Conservation (phyloP, 192 early-diverging fungal genomes). For the Backusella tarrabulga region DNA sequence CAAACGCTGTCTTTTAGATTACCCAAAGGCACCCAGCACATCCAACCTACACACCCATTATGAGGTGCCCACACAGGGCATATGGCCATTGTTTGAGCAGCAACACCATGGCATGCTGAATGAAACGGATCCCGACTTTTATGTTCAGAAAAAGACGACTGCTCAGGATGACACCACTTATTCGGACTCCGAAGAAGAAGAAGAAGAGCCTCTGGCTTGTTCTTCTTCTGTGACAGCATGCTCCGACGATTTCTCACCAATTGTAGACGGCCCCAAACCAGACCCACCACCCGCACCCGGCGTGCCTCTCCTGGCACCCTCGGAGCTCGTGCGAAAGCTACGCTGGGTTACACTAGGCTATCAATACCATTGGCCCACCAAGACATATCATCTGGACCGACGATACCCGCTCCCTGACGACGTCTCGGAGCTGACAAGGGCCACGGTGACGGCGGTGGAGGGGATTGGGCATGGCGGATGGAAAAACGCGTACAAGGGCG, state of each 20-base stretch:
- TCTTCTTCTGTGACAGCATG: not conserved
- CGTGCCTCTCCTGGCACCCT: conserved; percentile 29
- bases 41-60: conserved; percentile 92
- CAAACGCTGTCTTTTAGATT: conserved; percentile 73
- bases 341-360: conserved; percentile 78
- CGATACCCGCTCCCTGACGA: conserved; percentile 65
- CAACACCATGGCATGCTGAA: conserved; percentile 22
- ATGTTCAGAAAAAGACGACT: conserved; percentile 21
- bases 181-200: not conserved
- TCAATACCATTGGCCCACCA: conserved; percentile 83
- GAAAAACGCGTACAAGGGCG: conserved; percentile 56
- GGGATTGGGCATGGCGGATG: conserved; percentile 35
- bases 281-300: not conserved
- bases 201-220: not conserved
- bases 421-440: conserved; percentile 57
- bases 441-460: conserved; percentile 67
- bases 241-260: conserved; percentile 10
- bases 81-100: conserved; percentile 57
- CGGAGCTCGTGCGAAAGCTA: conserved; percentile 50
- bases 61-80: conserved; percentile 54
- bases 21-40: conserved; percentile 74
- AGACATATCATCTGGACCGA: conserved; percentile 72
- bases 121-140: conserved; percentile 24
- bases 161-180: not conserved
- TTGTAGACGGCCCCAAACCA: not conserved